These are phyloP conservation scores for Glutinoglossum americanum DNA, from an alignment of 495 filamentous ascomycete genomes.

Conservation along the genomic window DNA sequence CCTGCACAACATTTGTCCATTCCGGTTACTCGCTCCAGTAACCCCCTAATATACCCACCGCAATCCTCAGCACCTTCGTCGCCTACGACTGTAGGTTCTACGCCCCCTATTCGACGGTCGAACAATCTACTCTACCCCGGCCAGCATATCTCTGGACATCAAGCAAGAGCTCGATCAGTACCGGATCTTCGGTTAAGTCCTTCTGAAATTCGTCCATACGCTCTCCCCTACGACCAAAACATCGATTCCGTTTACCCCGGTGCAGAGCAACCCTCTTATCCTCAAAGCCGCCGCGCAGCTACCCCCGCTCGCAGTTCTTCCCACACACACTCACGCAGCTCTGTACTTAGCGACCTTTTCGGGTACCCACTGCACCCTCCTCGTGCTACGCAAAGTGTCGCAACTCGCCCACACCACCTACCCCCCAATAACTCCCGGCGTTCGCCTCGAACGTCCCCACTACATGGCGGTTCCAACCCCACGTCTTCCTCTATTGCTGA, in stretches of 20 bases:
- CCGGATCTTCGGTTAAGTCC: not conserved
- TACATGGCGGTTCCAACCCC: slow-evolving; percentile 8
- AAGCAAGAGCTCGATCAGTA: not conserved
- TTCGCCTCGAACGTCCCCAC: not conserved
- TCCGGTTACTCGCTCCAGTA: not conserved
- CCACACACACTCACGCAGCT: slow-evolving; percentile 4
- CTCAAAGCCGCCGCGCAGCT: slow-evolving; percentile 11
- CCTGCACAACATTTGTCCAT: not conserved
- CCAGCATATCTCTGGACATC: not conserved
- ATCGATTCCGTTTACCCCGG: slow-evolving; percentile 5
- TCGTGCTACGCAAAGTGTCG: not conserved
- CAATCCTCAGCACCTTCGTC: not conserved
- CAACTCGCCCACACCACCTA: not conserved
- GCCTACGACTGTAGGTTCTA: not conserved
- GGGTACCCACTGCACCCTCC: slow-evolving; percentile 5
- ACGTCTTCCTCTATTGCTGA: slow-evolving; percentile 4
- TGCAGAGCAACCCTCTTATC: slow-evolving; percentile 12
- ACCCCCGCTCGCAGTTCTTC: not conserved
- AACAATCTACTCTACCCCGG: not conserved
- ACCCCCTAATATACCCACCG: not conserved
- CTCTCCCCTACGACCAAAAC: not conserved
- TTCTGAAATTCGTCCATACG: not conserved
- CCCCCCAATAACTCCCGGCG: not conserved
- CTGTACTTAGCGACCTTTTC: slow-evolving; percentile 12
- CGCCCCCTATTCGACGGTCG: not conserved